Evolutionary conservation across 345 rosid species (phyloP), one percentile per base, ranked within the genome.

Genomic region (Aquilaria sinensis): DNA sequence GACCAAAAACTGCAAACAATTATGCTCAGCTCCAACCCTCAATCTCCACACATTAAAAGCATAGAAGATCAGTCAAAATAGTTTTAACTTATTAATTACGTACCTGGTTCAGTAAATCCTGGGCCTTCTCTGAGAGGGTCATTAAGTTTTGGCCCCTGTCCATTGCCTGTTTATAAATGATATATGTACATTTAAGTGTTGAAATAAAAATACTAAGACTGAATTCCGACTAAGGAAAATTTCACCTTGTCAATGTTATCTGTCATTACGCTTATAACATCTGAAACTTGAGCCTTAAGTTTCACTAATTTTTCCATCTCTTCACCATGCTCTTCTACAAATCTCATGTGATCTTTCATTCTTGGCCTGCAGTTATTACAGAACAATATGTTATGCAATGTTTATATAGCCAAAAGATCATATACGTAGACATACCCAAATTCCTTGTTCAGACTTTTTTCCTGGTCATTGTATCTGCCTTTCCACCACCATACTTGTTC

Each of bases 201-300:
- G 23, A 16, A 16, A 16, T 16, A 0, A 16, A 16, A 16, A 16
- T 16, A 0, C 23, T 16, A 16, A 16, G 23, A 0, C 23, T 11
- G 11, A 37, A 45, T 10, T 14, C 15, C 10, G 4, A 34, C 9
- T n/a, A 4, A 16, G 30, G 13, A 14, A 37, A 33, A 7, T 11
- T 60, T 64, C 79, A 89, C 98, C 92, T 85, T 87, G 85, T 92
- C 97, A 16, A 92, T 87, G 72, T 89, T 92, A 74, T 89, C 98
- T 69, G 86, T 73, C 96, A 93, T 93, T 57, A 93, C 81, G 72
- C 90, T 87, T 83, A 87, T 90, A 52, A 93, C 98, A 78, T 90
- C 95, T 34, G 96, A 94, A 80, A 90, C 99, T 78, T 93, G 98
- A 67, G 97, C 97, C 78, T 94, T 90, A 47, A 94, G 97, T 80